Evolutionary conservation across 495 filamentous ascomycete genomes (phyloP), one percentile per base, ranked within the genome.

Genomic region (Hypoxylon fuscum): DNA sequence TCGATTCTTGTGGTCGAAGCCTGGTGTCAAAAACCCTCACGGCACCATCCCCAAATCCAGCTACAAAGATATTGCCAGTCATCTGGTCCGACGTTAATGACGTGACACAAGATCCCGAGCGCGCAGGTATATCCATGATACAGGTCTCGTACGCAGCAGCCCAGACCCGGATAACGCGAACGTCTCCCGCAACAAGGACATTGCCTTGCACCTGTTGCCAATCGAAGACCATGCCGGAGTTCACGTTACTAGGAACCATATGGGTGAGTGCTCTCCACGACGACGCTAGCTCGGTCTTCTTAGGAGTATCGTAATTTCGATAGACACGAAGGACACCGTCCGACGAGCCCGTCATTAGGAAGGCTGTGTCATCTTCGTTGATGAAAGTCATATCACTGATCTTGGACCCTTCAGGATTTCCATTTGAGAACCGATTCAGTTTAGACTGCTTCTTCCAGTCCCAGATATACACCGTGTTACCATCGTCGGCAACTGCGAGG

Each of bases 131-230:
- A 70, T 98, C 94, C 79, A 87, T 89, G 23, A 90, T 88, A 78
- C 93, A 99, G 48, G 94, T 87, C 80, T 99, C 95, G 7, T 91
- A 87, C 25, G 90, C 91, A 27, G 95, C 96, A 72, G 93, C 93
- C 95, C 95, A 99, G 12, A 98, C 89, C 25, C 92, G 81, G 66
- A 99, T 96, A 32, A 97, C 91, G 57, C 93, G 92, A 37, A 96
- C 93, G 71, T 99, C 95, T 37, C 95, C 95, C 5, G 95, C 96
- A 35, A 98, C 96, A 22, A 99, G 81, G 22, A 96, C 87, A 55
- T 90, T 91, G 17, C 95, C 95, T 60, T 92, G 90, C n/a, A 94
- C 92, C 74, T 99, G 95, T 68, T 97, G 94, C 95, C 95, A 99
- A 64, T 98, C 93, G 62, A 97, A 93, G 15, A 97, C 93, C 72